A percentile compares a stretch with the other conserved stretches of the same genome.
These are phyloP conservation scores for Lunularia cruciata DNA, from an alignment of 225 moss, liverwort and hornwort species.

Conservation along the genomic window DNA sequence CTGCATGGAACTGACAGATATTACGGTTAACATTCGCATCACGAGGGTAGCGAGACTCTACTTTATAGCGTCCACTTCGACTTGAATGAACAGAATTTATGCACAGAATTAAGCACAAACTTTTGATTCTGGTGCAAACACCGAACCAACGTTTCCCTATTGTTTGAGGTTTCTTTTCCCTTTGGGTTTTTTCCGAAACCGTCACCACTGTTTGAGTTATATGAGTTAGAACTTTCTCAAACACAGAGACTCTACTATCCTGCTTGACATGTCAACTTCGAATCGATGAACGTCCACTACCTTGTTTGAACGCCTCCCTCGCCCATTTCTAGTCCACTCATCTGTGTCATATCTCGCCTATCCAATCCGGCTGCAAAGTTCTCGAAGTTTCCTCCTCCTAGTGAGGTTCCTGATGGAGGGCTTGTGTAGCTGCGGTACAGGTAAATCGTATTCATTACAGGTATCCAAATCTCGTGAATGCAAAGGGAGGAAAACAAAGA, in stretches of 20 bases:
- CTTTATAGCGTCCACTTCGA: no score
- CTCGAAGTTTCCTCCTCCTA: constrained; percentile 50
- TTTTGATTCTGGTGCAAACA: no score
- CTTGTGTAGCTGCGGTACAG: constrained; percentile 57
- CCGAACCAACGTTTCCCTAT: no score
- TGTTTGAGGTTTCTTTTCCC: background rate
- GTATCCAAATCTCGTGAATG: no score
- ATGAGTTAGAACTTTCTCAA: no score
- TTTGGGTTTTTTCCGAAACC: background rate
- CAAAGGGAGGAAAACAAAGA: no score
- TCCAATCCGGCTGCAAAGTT: constrained; percentile 74
- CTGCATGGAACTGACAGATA: constrained; percentile 70
- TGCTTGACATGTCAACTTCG: no score
- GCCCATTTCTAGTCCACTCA: constrained; percentile 78
- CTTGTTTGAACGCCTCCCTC: constrained; percentile 93
- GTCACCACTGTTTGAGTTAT: background rate
- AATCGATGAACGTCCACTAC: constrained; percentile 39
- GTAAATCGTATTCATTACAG: no score
- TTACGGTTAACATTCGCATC: constrained; percentile 45
- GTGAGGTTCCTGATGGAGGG: constrained; percentile 57
- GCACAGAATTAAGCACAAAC: no score
- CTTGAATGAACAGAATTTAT: no score
- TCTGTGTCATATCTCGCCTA: constrained; percentile 63
- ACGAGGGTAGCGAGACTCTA: no score
- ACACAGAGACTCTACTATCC: no score